Evolutionary conservation across 805 yeast species (phyloP).

Genomic region (Spathaspora girioi): DNA sequence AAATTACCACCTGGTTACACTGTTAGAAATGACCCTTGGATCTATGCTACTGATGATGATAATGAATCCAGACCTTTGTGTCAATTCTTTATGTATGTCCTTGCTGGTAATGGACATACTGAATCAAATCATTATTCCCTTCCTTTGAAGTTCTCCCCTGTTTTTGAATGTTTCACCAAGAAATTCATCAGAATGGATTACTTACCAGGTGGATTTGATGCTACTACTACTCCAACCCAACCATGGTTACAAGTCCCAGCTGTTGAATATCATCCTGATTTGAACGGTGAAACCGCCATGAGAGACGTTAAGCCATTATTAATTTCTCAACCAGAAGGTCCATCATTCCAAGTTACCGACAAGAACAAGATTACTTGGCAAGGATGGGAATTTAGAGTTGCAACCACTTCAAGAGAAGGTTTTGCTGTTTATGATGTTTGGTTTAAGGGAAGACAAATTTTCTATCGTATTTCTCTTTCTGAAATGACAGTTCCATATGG

Average conservation of each 20-base stretch:
- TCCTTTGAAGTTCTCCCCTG: conserved; percentile 73
- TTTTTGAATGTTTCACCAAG: conserved; percentile 57
- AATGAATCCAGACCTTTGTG: conserved; percentile 58
- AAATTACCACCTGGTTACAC: conserved; percentile 53
- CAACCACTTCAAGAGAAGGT: conserved; percentile 74
- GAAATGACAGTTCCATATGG: conserved; percentile 91
- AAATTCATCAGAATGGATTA: conserved; percentile 70
- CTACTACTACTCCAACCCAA: conserved; percentile 50
- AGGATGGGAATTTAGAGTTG: conserved; percentile 77
- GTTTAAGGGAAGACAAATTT: conserved; percentile 73
- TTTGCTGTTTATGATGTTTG: conserved; percentile 67
- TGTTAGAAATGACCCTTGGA: conserved; percentile 77
- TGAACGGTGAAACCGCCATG: conserved; percentile 46
- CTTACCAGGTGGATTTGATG: conserved; percentile 71
- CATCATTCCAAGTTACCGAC: conserved; percentile 53
- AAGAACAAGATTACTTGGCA: conserved; percentile 69
- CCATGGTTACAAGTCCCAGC: conserved; percentile 59
- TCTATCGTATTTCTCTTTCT: conserved; percentile 68
- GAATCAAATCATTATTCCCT: conserved; percentile 75
- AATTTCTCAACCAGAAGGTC: conserved; percentile 74
- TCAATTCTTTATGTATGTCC: conserved; percentile 73
- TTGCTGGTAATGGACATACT: conserved; percentile 57
- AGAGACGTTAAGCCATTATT: conserved; percentile 69
- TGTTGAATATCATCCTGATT: conserved; percentile 73
- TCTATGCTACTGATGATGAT: conserved; percentile 74